Evolutionary conservation across 139 green algal genomes (phyloP), one percentile per base, ranked within the genome.

Genomic region (Tetradesmus lagerheimii): DNA sequence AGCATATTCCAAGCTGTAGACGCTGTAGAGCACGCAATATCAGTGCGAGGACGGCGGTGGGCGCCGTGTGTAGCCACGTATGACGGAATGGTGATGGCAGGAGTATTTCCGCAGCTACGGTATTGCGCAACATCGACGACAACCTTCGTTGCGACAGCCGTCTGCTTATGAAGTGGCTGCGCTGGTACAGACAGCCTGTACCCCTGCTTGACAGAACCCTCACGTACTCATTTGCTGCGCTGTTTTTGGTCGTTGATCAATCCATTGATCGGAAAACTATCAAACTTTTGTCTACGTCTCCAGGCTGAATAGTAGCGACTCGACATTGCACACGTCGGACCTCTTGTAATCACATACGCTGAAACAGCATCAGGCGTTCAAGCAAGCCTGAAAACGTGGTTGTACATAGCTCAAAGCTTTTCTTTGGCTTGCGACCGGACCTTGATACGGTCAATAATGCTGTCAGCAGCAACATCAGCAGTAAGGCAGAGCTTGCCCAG

Each of bases 401-500:
- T 71, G 57, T 18, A n/a, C 4, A 1, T n/a, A 6, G 18, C 0
- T 11, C 14, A 9, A 8, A 0, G 0, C 8, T 15, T 31, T 8
- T 15, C 20, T n/a, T 8, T 31, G n/a, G 16, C 57, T 71, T 20
- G 50, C 3, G 57, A 71, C 31, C 57, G 23, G 23, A 14, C 25
- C 8, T 16, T 23, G 31, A 31, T 23, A 31, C 57, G 23, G 20
- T 71, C 23, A n/a, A 57, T 31, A 20, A 71, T 71, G 57, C 8
- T 71, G 57, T 71, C 57, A 71, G 57, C 57, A 31, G 57, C 81
- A 45, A 53, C 81, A 86, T 37, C 62, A 76, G 47, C 47, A 43
- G 81, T 75, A 0, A 27, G 35, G 31, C 47, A 75, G 47, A 37
- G 62, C 47, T 38, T 41, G 31, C 47, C 41, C 47, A 47, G n/a